Evolutionary conservation across 2,329 filamentous ascomycete genomes (phyloP).

Genomic region (Monosporascus ibericus): DNA sequence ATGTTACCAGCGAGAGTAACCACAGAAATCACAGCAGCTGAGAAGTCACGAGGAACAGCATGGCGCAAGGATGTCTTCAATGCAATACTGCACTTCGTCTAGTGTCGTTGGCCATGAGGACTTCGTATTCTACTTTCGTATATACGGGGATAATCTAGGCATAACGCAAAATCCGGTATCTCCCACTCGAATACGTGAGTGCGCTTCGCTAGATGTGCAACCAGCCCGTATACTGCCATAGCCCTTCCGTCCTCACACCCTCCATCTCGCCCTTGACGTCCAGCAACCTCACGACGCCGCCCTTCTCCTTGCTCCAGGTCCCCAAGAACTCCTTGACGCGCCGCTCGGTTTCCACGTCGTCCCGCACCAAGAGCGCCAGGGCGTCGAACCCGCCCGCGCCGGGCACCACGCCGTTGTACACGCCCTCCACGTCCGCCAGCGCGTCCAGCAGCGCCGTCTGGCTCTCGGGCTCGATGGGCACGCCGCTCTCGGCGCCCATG

Average conservation of each 20-base stretch:
- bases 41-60: too few relatives aligned
- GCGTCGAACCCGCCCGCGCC: slow-evolving; percentile 94
- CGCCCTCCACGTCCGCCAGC: slow-evolving; percentile 63
- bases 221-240: slow-evolving; percentile 24
- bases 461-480: slow-evolving; percentile 81
- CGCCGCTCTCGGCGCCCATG: slow-evolving; percentile 68
- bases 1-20: too few relatives aligned
- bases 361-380: slow-evolving; percentile 70
- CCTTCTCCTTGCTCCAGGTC: slow-evolving; percentile 56
- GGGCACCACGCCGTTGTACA: slow-evolving; percentile 86
- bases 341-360: slow-evolving; percentile 58
- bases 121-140: too few relatives aligned
- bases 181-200: too few relatives aligned
- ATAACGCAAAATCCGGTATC: too few relatives aligned
- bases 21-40: too few relatives aligned
- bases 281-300: slow-evolving; percentile 61
- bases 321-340: slow-evolving; percentile 57
- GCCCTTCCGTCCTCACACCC: slow-evolving; percentile 21
- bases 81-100: too few relatives aligned
- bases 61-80: too few relatives aligned
- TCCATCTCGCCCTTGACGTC: slow-evolving; percentile 30
- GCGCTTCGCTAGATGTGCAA: slow-evolving; percentile 3
- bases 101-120: too few relatives aligned
- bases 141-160: too few relatives aligned
- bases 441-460: slow-evolving; percentile 83